Percentiles rank a stretch among this genome's conserved stretches.
These are phyloP conservation scores for Vaccinium darrowii DNA, from an alignment of 148 eudicot species.

Conservation along the genomic window DNA sequence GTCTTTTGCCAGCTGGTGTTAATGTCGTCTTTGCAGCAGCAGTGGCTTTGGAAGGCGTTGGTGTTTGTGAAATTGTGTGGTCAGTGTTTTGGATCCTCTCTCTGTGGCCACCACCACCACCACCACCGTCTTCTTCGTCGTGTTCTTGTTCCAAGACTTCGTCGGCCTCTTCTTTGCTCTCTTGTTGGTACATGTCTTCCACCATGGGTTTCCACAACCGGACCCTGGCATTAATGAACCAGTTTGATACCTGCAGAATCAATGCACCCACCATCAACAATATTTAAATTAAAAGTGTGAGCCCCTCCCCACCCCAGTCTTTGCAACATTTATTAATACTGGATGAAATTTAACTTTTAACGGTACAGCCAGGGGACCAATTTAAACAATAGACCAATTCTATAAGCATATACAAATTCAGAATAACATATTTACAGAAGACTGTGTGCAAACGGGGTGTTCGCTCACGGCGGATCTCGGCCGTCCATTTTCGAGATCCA, in stretches of 20 bases:
- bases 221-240: conserved; percentile 85
- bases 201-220: conserved; percentile 88
- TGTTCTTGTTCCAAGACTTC: background rate
- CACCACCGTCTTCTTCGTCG: too few relatives aligned
- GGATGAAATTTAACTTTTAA: background rate
- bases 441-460: too few relatives aligned
- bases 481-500: too few relatives aligned
- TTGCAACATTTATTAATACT: background rate
- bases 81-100: background rate
- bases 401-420: too few relatives aligned
- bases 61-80: conserved; percentile 19
- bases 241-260: conserved; percentile 57
- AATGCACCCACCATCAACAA: background rate
- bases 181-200: conserved; percentile 77
- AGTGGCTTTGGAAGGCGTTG: conserved; percentile 10
- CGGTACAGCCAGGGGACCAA: too few relatives aligned
- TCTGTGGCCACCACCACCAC: background rate
- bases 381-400: too few relatives aligned
- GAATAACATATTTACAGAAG: too few relatives aligned
- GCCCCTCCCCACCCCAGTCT: background rate
- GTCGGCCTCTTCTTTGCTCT: conserved; percentile 43
- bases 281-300: background rate
- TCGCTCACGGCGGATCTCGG: too few relatives aligned
- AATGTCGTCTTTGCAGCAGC: conserved; percentile 6
- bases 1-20: conserved; percentile 22